Conservation (phyloP, 2,329 filamentous ascomycete genomes). For the Orbilia oligospora region DNA sequence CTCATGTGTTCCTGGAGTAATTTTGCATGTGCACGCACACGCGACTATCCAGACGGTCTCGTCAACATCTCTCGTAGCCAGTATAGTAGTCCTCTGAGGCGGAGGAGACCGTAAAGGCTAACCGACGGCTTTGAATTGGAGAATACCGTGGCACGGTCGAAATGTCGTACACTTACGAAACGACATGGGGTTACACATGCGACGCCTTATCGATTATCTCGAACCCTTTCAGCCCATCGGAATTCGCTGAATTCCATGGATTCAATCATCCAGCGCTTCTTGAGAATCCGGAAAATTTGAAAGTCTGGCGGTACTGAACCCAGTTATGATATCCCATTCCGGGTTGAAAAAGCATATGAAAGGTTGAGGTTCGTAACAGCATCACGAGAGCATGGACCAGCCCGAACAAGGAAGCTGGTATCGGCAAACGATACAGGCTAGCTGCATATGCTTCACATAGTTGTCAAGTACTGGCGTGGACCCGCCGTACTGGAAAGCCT, state of each 20-base stretch:
- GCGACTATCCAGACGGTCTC: neutral
- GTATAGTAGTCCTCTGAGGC: neutral
- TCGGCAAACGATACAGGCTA: conserved; percentile 36
- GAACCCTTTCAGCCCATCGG: neutral
- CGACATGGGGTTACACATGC: conserved; percentile 30
- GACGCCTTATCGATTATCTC: conserved; percentile 41
- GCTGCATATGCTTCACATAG: conserved; percentile 31
- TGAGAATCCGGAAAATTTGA: neutral
- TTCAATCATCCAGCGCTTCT: neutral
- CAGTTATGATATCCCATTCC: neutral
- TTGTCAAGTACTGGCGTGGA: conserved; percentile 35
- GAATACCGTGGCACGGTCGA: neutral
- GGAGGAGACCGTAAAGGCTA: neutral
- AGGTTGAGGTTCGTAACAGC: neutral
- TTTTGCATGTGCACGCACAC: conserved; percentile 8
- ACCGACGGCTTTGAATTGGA: neutral
- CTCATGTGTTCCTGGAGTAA: neutral
- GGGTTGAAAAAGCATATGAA: neutral
- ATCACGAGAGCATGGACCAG: conserved; percentile 34
- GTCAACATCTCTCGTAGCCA: neutral
- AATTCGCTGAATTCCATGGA: too few relatives aligned
- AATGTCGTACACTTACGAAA: conserved; percentile 37
- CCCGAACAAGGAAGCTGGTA: conserved; percentile 46
- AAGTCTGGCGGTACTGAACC: conserved; percentile 7
- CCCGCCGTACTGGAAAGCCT: conserved; percentile 6